A percentile compares a stretch with the other conserved stretches of the same genome.
These are phyloP conservation scores for Tulasnella sp. DNA, from an alignment of 768 basidiomycete species.

Conservation along the genomic window DNA sequence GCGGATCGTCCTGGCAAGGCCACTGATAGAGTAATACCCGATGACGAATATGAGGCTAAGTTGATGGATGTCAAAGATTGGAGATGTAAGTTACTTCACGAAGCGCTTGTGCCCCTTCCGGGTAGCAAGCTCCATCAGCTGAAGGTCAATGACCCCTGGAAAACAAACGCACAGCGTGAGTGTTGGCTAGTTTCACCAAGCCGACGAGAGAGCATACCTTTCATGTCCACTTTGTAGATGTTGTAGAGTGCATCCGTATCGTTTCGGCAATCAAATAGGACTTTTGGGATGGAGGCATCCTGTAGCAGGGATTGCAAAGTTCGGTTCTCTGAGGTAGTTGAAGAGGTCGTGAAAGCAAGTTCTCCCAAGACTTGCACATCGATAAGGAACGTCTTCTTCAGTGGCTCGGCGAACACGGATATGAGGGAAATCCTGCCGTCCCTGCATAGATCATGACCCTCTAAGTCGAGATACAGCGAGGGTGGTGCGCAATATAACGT, in stretches of 20 bases:
- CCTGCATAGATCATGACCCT: constrained; percentile 17
- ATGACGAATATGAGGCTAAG: background rate
- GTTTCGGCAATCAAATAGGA: constrained; percentile 19
- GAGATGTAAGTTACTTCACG: constrained; percentile 8
- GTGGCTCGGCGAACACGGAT: constrained; percentile 8
- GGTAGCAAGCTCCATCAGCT: constrained; percentile 17
- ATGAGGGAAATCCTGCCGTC: constrained; percentile 14
- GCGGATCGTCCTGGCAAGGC: constrained; percentile 11
- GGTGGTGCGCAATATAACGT: background rate
- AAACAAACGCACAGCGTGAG: background rate
- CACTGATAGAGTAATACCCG: background rate
- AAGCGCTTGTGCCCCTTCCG: constrained; percentile 7
- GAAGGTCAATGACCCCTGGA: constrained; percentile 13
- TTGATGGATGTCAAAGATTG: too few species aligned
- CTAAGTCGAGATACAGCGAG: constrained; percentile 13
- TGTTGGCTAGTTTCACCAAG: background rate
- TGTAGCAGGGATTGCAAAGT: constrained; percentile 12
- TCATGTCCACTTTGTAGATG: constrained; percentile 18
- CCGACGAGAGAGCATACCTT: background rate
- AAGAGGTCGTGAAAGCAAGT: constrained; percentile 4
- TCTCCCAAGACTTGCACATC: constrained; percentile 13
- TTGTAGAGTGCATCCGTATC: constrained; percentile 19
- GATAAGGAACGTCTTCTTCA: constrained; percentile 15
- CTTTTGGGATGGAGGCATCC: constrained; percentile 10
- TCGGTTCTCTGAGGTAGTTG: background rate